Evolutionary conservation across 1,284 basidiomycete species (phyloP), one percentile per base, ranked within the genome.

Genomic region (Moesziomyces aphidis): DNA sequence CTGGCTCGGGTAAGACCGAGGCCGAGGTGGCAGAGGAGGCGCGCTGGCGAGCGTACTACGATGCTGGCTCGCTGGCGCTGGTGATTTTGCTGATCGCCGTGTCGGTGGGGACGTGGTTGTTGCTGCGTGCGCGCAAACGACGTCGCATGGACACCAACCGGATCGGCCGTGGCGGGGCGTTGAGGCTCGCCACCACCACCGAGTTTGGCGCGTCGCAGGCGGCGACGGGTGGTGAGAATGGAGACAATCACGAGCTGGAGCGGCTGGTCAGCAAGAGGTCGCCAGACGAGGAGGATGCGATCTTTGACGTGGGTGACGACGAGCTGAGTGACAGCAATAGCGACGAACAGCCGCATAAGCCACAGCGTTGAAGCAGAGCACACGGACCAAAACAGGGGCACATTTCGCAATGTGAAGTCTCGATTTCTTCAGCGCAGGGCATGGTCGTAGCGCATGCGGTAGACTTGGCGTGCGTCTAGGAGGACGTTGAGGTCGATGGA

Each of bases 11-110:
- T 22, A 86, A 86, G 49, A 82, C 80, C 22, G 77, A 81, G 43
- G 81, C 83, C 45, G 66, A 85, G 42, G 76, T 83, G 2, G 78
- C 73, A 0, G 71, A 81, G 78, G 36, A 83, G 76, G 71, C 73
- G 68, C 54, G 84, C 71, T 53, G 75, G 56, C 76, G 75, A 4
- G 81, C 78, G 22, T 78, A 79, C 55, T 83, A 82, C 85, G 96
- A 97, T 74, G 92, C 93, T 22, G 93, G 93, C 11, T 94, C 93
- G 0, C 92, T 92, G 0, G 90, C 92, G 1, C 87, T 96, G 24
- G 90, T 97, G 34, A 88, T 97, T 43, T 82, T 93, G 5, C 85
- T 97, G 49, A 89, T 97, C 65, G 88, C 89, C 24, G 83, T 90
- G 11, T 88, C 87, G n/a, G 88, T 95, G 46, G 93, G 90, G 0